A percentile compares a stretch with the other conserved stretches of the same genome.
These are phyloP conservation scores for Suillus spraguei DNA, from an alignment of 768 basidiomycete genomes.

Conservation along the genomic window DNA sequence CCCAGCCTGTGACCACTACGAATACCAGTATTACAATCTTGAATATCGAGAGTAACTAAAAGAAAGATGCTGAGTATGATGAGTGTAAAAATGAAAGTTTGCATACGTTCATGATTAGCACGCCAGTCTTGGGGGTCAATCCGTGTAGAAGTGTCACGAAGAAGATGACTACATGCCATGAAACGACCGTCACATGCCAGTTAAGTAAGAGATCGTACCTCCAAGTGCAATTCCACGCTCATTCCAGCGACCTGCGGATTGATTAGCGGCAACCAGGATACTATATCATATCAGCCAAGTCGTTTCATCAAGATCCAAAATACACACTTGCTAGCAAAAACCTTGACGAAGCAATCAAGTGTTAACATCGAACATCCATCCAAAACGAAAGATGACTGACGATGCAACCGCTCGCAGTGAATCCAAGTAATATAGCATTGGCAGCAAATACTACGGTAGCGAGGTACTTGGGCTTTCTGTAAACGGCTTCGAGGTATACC, in stretches of 20 bases:
- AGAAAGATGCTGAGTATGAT: neutral
- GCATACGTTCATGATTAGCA: slow-evolving; percentile 57
- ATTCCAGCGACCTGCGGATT: slow-evolving; percentile 45
- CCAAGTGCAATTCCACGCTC: slow-evolving; percentile 62
- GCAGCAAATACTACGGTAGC: slow-evolving; percentile 51
- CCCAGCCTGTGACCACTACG: slow-evolving; percentile 59
- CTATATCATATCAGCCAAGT: slow-evolving; percentile 26
- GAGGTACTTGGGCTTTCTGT: slow-evolving; percentile 47
- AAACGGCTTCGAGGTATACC: slow-evolving; percentile 61
- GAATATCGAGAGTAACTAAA: slow-evolving; percentile 51
- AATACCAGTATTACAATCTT: slow-evolving; percentile 57
- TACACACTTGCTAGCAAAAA: slow-evolving; percentile 39
- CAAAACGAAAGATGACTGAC: slow-evolving; percentile 32
- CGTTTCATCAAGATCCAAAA: neutral
- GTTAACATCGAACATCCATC: neutral
- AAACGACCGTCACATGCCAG: neutral
- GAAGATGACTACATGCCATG: slow-evolving; percentile 41
- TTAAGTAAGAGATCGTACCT: slow-evolving; percentile 34
- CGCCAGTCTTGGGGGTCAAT: slow-evolving; percentile 48
- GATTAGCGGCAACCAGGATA: slow-evolving; percentile 50
- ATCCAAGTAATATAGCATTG: slow-evolving; percentile 48
- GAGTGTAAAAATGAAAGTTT: neutral
- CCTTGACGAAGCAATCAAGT: slow-evolving; percentile 18
- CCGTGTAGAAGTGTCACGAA: slow-evolving; percentile 57
- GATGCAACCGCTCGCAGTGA: slow-evolving; percentile 49